Conservation (phyloP, 495 filamentous ascomycete genomes). For the Darksidea phi region DNA sequence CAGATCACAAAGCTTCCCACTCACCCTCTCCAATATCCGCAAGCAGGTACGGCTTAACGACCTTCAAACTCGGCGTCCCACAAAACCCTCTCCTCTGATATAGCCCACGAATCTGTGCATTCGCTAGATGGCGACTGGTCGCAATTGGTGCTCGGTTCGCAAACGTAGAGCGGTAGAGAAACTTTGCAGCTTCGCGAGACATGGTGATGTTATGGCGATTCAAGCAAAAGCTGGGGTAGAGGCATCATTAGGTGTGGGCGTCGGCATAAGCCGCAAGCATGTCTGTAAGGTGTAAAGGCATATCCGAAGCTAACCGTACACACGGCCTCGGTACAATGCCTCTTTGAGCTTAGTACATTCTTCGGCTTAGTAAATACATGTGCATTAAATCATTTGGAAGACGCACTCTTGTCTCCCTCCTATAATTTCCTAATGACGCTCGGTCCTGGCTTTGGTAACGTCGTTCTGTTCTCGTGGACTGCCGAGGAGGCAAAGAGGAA, state of each 20-base stretch:
- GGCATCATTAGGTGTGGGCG: conserved; percentile 6
- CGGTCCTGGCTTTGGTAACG: too few relatives aligned
- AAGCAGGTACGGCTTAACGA: conserved; percentile 81
- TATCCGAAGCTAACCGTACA: too few relatives aligned
- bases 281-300: background rate
- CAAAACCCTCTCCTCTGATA: conserved; percentile 54
- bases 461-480: too few relatives aligned
- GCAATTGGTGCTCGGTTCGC: conserved; percentile 15
- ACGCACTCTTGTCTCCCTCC: too few relatives aligned
- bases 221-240: background rate
- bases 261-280: conserved; percentile 19
- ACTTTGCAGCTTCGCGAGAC: conserved; percentile 19
- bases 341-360: too few relatives aligned
- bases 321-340: too few relatives aligned
- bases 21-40: conserved; percentile 97
- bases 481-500: too few relatives aligned
- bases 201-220: conserved; percentile 24
- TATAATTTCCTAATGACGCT: too few relatives aligned
- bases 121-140: conserved; percentile 15
- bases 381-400: too few relatives aligned
- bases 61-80: conserved; percentile 54
- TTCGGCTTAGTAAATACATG: too few relatives aligned
- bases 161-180: conserved; percentile 17
- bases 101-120: conserved; percentile 9
- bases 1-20: conserved; percentile 16